Evolutionary conservation across 768 basidiomycete genomes (phyloP).

Genomic region (Russula sp.): DNA sequence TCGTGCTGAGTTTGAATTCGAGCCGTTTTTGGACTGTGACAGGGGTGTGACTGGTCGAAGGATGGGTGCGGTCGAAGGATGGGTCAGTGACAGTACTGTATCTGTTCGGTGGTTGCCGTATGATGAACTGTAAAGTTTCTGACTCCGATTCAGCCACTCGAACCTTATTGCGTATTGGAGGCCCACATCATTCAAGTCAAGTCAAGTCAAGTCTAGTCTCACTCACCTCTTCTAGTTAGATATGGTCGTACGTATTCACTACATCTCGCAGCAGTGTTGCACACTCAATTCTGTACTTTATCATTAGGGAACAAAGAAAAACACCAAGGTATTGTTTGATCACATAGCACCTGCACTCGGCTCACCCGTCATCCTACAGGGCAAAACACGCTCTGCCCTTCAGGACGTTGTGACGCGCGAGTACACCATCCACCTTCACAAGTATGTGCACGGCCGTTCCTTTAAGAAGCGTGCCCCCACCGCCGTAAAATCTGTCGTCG

Average conservation of each 20-base stretch:
- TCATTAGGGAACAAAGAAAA: constrained; percentile 20
- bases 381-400: constrained; percentile 93
- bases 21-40: too few relatives aligned
- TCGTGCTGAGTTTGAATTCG: too few relatives aligned
- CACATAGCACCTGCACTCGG: neutral
- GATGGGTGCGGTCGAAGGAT: too few relatives aligned
- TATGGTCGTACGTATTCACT: constrained; percentile 42
- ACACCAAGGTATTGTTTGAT: constrained; percentile 14
- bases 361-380: constrained; percentile 25
- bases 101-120: constrained; percentile 19
- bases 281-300: neutral
- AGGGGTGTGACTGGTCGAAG: too few relatives aligned
- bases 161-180: constrained; percentile 42
- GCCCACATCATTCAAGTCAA: constrained; percentile 29
- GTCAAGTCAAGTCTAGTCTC: constrained; percentile 12
- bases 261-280: neutral
- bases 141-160: constrained; percentile 40
- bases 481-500: constrained; percentile 91
- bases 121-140: constrained; percentile 35
- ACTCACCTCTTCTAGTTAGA: constrained; percentile 37
- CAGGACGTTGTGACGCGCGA: constrained; percentile 98
- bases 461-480: constrained; percentile 98
- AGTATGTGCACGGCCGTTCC: constrained; percentile 82
- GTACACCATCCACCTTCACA: constrained; percentile 98
- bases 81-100: neutral